Evolutionary conservation across 768 basidiomycete genomes (phyloP), one percentile per base, ranked within the genome.

Genomic region (Boletus rubroflammeus): DNA sequence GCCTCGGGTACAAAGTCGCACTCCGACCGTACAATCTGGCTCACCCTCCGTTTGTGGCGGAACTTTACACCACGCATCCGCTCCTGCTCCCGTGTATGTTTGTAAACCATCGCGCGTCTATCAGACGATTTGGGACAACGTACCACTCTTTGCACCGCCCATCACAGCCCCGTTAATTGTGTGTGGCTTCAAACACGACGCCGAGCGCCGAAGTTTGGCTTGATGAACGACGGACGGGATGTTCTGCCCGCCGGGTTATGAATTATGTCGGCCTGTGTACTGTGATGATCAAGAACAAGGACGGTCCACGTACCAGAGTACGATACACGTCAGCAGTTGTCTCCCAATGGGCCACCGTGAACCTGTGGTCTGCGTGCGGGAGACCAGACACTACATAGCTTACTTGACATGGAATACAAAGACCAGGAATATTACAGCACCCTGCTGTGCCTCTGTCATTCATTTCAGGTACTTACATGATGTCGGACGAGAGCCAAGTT

Each of bases 31-130:
- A 47, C 47, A 28, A n/a, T 41, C 40, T 42, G 21, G 26, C 42
- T 44, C 50, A 44, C 15, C 31, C 47, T 46, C 69, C 68, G 70
- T 46, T 21, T 34, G 32, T 21, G 29, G 50, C 70, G 68, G 68
- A 60, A 55, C 43, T 26, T 47, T 43, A 40, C 43, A 44, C 6
- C n/a, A n/a, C n/a, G n/a, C n/a, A n/a, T n/a, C n/a, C n/a, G n/a
- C 21, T 11, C 31, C 32, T 23, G 25, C 48, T 31, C 19, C 21
- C 10, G 23, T 28, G 48, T n/a, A 15, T 47, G 45, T 32, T 47
- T 21, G 21, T 21, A 46, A 47, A 23, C 31, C 17, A 11, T n/a
- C 1, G 54, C 9, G 60, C 55, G 63, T 54, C 58, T 55, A 60
- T 62, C 53, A 54, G 34, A 11, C 7, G 10, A 21, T 29, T n/a